These are phyloP conservation scores for Eimeria necatrix DNA, from an alignment of 169 alveolate species.

Conservation along the genomic window DNA sequence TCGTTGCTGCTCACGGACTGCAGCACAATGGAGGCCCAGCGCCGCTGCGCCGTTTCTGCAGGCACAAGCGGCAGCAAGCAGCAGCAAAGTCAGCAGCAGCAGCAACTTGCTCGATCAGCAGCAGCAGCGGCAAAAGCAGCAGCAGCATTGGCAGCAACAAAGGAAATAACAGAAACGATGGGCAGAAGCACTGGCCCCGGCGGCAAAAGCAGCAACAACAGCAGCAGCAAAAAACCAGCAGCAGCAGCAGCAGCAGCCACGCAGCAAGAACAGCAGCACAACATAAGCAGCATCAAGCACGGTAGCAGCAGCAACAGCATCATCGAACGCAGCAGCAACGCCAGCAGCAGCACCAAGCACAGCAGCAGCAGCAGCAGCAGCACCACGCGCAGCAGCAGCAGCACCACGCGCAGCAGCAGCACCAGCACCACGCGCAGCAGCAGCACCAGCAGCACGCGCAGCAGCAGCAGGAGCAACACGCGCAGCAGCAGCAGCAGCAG, in stretches of 20 bases:
- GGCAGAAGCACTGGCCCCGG: neutral
- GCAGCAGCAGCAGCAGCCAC: neutral
- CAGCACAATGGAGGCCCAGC: slow-evolving; percentile 1
- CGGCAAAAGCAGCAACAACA: neutral
- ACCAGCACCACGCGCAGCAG: neutral
- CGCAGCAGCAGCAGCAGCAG: neutral
- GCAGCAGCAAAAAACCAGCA: neutral
- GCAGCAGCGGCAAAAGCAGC: neutral
- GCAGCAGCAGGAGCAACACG: neutral
- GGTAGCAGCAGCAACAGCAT: neutral
- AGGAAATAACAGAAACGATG: neutral
- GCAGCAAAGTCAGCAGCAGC: neutral
- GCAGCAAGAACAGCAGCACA: neutral
- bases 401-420: neutral
- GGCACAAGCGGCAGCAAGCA: neutral
- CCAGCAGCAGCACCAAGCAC: neutral
- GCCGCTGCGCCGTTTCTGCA: slow-evolving; percentile 50
- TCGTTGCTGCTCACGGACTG: neutral
- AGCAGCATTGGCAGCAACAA: no score
- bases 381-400: neutral
- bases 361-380: neutral
- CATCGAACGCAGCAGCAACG: neutral
- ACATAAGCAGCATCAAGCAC: neutral
- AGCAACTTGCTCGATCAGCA: neutral
- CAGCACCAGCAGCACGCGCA: neutral